These are phyloP conservation scores for Euptelea pleiosperma DNA, from an alignment of 164 flowering plant genomes.

Conservation along the genomic window DNA sequence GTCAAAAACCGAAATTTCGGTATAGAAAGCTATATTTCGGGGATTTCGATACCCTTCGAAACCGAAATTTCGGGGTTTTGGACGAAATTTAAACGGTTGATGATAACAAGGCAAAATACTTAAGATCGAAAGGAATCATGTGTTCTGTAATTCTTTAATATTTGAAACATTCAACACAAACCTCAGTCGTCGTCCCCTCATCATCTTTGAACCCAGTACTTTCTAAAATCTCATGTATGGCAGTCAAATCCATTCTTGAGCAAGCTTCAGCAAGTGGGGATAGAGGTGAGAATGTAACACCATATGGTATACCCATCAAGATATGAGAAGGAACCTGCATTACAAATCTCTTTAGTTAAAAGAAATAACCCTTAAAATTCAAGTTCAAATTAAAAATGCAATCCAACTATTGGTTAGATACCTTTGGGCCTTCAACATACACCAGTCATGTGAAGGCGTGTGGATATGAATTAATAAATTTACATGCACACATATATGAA, in stretches of 20 bases:
- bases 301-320: constrained; percentile 45
- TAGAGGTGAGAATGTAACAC: constrained; percentile 39
- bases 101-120: too few relatives aligned
- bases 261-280: constrained; percentile 91
- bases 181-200: constrained; percentile 91
- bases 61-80: too few relatives aligned
- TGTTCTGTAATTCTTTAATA: too few relatives aligned
- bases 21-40: too few relatives aligned
- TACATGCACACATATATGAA: not conserved
- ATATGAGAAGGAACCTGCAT: constrained; percentile 54
- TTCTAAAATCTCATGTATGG: constrained; percentile 80
- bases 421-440: not conserved
- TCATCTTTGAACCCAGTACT: constrained; percentile 85
- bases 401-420: not conserved
- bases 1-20: too few relatives aligned
- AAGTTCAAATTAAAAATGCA: not conserved
- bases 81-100: too few relatives aligned
- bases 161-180: constrained; percentile 25
- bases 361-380: not conserved
- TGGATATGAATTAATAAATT: too few relatives aligned
- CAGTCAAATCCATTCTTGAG: constrained; percentile 76
- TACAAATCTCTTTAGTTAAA: constrained; percentile 3
- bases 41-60: too few relatives aligned
- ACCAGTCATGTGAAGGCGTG: not conserved
- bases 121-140: too few relatives aligned